Evolutionary conservation across 495 filamentous ascomycete genomes (phyloP), one percentile per base, ranked within the genome.

Genomic region (Penicillium daleae): DNA sequence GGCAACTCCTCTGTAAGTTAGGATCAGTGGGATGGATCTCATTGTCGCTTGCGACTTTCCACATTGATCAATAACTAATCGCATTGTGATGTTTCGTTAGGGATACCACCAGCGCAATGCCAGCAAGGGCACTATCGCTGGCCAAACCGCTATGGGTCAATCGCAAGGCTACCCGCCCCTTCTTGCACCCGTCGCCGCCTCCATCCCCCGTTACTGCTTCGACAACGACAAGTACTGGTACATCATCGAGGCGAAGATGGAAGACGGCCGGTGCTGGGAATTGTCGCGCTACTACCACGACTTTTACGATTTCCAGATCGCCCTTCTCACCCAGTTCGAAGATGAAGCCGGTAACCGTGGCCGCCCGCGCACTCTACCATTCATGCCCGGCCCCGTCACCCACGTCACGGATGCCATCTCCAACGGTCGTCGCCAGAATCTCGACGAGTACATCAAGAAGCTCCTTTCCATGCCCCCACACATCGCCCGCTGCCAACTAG

Each of bases 191-290:
- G 80, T 95, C 46, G 86, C 88, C 32, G 95, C 93, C 2, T 89
- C 86, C 22, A 96, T 99, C 61, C 93, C 96, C 21, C 85, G 92
- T 44, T 99, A 97, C 77, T 97, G 91, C 71, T 98, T 96, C 71
- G 93, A 94, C 53, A 93, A 97, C 71, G 93, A 97, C 71, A 97
- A 97, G 66, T 99, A 98, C 73, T 98, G 95, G 92, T 99, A 97
- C 72, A 90, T 97, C 56, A 92, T 99, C 59, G 94, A 98, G 70
- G 92, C 90, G 27, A 82, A 87, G 66, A 88, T 99, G 78, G 93
- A 97, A 65, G 93, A 97, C 72, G 93, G 92, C 39, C 86, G 89
- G 48, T 88, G 90, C 67, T 98, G 94, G 93, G 92, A 96, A 71
- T 78, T 99, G 46, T 92, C 91, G 53, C 86, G 95, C 52, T 95